Percentiles rank a stretch among this genome's conserved stretches.
Conservation (phyloP, 2,329 filamentous ascomycete species). For the Aspergillus costaricaensis region DNA sequence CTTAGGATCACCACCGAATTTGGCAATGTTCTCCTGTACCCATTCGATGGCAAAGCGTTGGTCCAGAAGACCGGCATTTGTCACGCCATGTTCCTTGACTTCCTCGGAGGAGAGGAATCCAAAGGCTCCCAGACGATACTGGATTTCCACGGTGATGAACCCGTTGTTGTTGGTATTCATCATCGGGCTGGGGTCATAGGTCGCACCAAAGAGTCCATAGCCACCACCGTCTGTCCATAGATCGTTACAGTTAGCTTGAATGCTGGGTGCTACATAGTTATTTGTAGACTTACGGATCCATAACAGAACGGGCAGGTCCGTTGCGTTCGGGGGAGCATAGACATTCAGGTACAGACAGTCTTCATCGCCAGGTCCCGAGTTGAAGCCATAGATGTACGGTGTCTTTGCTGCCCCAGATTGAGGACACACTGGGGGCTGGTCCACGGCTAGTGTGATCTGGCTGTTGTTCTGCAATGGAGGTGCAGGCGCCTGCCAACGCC, state of each 20-base stretch:
- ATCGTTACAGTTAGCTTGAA: neutral
- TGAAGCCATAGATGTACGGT: constrained; percentile 19
- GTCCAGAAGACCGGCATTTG: constrained; percentile 13
- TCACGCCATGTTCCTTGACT: constrained; percentile 39
- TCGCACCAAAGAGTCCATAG: constrained; percentile 43
- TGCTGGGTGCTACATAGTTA: neutral
- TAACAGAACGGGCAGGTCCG: constrained; percentile 37
- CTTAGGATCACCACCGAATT: constrained; percentile 10
- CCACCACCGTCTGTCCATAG: constrained; percentile 30
- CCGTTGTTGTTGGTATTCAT: constrained; percentile 52
- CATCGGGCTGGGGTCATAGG: constrained; percentile 41
- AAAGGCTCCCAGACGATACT: constrained; percentile 45
- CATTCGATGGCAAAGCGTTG: constrained; percentile 16
- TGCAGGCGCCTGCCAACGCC: constrained; percentile 38
- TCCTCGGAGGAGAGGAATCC: constrained; percentile 50
- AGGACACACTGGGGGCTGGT: constrained; percentile 36
- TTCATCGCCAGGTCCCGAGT: constrained; percentile 28
- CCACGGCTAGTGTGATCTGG: constrained; percentile 26
- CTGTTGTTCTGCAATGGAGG: constrained; percentile 26
- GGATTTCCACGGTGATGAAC: constrained; percentile 53
- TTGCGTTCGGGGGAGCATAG: constrained; percentile 26
- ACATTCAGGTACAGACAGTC: constrained; percentile 44
- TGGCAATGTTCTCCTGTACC: constrained; percentile 13
- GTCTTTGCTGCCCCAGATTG: constrained; percentile 28
- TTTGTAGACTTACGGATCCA: constrained; percentile 25